Evolutionary conservation across 169 alveolate genomes (phyloP).

Genomic region (Eimeria mitis): DNA sequence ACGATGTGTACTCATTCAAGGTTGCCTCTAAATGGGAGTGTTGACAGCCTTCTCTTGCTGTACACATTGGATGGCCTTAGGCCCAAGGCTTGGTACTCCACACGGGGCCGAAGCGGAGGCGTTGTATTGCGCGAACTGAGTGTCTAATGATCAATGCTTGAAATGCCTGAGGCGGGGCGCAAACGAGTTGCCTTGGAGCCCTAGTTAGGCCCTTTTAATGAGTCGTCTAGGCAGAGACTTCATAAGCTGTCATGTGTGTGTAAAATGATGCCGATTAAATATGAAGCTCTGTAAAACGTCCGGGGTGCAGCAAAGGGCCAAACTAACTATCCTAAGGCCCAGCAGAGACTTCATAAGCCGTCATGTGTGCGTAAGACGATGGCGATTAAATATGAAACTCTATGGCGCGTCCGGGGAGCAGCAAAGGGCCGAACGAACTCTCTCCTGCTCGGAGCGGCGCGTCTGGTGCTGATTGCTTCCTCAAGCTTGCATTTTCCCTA

Average conservation of each 20-base stretch:
- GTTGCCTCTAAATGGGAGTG: not conserved
- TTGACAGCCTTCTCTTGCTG: not conserved
- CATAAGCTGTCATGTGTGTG: too few species aligned
- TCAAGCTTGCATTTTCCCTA: too few species aligned
- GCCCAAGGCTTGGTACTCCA: not conserved
- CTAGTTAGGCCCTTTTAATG: not conserved
- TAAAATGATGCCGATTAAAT: too few species aligned
- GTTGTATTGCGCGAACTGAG: not conserved
- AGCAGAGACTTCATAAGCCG: not conserved
- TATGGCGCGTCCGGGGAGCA: not conserved
- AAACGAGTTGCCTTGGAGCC: not conserved
- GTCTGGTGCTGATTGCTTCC: not conserved
- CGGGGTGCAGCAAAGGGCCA: too few species aligned
- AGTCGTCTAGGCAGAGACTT: too few species aligned
- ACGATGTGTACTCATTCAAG: not conserved
- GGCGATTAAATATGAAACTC: not conserved
- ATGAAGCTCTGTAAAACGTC: too few species aligned
- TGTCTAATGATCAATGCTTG: not conserved
- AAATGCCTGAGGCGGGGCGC: not conserved
- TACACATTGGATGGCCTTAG: not conserved
- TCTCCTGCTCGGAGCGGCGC: not conserved
- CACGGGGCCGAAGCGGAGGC: not conserved
- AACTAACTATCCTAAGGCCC: not conserved
- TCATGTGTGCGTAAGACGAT: not conserved
- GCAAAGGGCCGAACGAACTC: not conserved